Base-by-base conservation (phyloP, 495 filamentous ascomycete species). In the Penicillium silybi region DNA sequence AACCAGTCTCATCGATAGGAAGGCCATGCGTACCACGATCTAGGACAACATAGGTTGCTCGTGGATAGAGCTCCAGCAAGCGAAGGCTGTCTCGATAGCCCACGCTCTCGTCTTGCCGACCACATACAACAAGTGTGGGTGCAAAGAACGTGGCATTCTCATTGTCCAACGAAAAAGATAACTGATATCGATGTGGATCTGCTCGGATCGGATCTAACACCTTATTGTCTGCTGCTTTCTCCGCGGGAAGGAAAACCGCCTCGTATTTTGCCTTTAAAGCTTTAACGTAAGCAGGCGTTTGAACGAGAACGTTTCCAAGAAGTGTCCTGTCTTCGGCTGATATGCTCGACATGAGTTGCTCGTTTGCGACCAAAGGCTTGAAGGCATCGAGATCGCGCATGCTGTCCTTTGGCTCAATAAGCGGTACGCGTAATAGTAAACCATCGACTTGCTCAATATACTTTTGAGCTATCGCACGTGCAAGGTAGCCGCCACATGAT, bases 41-140 rank as follows among this genome's bases (percentile, higher is more conserved):
- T 44, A 67, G 47, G 53, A 67, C 57, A 46, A 56, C 54, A 54
- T 53, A 67, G 0, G 59, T 67, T 19, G 64, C 65, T 47, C 62
- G 54, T 18, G 64, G 64, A 59, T 67, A 67, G 29, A 65, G 57
- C 49, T 61, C 64, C 52, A 65, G 49, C 57, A 67, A 53, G 37
- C 62, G 64, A 37, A 65, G 52, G 42, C 64, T 67, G 37, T 67
- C 64, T 47, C 64, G 62, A 54, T 65, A 67, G 25, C 64, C 59
- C 44, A 67, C 64, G 16, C 32, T 57, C 50, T 56, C 49, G 32
- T 67, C 64, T 34, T 67, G 64, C 18, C 64, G 45, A 23, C 64
- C 64, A 56, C 62, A 65, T 27, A 65, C 34, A 46, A 67, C 49
- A 37, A 67, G 59, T 11, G 64, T 65, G 9, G 64, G 64, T 32